These are phyloP conservation scores for Brassica nigra DNA, from an alignment of 345 rosid species.

Conservation along the genomic window DNA sequence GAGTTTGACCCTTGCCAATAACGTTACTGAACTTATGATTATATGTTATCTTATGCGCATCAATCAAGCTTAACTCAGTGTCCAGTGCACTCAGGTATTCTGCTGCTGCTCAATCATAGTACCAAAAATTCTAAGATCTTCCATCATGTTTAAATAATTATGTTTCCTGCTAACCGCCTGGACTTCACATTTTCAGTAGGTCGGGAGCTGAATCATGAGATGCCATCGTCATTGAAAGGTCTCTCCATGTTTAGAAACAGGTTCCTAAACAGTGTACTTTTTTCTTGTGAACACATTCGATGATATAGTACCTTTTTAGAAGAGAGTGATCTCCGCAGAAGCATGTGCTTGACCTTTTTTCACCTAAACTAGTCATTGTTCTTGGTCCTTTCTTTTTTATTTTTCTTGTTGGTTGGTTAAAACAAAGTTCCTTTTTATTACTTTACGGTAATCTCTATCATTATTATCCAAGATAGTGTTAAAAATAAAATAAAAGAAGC, in stretches of 20 bases:
- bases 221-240: neutral
- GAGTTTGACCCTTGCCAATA: conserved; percentile 65
- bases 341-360: conserved; percentile 15
- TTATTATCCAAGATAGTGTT: neutral
- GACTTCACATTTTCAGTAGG: conserved; percentile 12
- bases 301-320: neutral
- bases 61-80: neutral
- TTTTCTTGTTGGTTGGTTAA: conserved; percentile 25
- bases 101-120: neutral
- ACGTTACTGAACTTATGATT: conserved; percentile 18
- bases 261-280: conserved; percentile 6
- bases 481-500: neutral
- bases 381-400: neutral
- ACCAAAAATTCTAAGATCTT: neutral
- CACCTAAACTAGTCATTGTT: conserved; percentile 28
- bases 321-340: conserved; percentile 12
- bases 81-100: conserved; percentile 21
- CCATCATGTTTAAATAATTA: neutral
- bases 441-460: conserved; percentile 1
- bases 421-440: neutral
- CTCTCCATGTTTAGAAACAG: conserved; percentile 5
- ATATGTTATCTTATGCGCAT: conserved; percentile 10
- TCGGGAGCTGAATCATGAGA: conserved; percentile 10
- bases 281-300: neutral
- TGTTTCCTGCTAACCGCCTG: conserved; percentile 13